These are phyloP conservation scores for Leptographium flavum DNA, from an alignment of 2,329 filamentous ascomycete species.

Conservation along the genomic window DNA sequence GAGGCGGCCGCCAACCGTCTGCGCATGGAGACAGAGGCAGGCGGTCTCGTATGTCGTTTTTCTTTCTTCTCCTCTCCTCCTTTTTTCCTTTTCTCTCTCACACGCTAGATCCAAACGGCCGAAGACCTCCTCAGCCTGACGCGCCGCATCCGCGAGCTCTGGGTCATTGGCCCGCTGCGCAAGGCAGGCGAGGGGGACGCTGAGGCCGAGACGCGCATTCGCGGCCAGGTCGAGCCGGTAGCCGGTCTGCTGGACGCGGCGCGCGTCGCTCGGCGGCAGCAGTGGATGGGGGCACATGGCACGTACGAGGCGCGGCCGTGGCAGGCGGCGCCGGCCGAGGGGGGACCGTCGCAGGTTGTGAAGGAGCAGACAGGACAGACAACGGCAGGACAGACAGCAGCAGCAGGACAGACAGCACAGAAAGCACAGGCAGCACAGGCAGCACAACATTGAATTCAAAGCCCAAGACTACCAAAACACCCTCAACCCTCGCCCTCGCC, in stretches of 20 bases:
- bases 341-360: no score
- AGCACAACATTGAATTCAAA: neutral
- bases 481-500: constrained; percentile 11
- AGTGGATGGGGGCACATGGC: constrained; percentile 13
- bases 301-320: constrained; percentile 11
- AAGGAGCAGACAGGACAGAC: neutral
- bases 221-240: constrained; percentile 22
- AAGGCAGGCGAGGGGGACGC: constrained; percentile 27
- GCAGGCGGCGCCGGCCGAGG: neutral
- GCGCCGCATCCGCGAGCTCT: constrained; percentile 33
- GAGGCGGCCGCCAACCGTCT: constrained; percentile 24
- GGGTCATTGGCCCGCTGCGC: constrained; percentile 32
- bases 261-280: constrained; percentile 13
- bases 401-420: neutral
- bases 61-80: neutral
- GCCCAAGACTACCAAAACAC: neutral
- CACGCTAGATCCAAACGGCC: constrained; percentile 22
- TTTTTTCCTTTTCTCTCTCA: neutral
- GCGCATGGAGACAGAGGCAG: constrained; percentile 24
- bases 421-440: neutral
- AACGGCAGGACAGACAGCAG: neutral
- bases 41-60: constrained; percentile 19
- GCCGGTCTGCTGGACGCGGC: constrained; percentile 19
- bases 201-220: constrained; percentile 20
- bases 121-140: constrained; percentile 31